Evolutionary conservation across 2,329 filamentous ascomycete genomes (phyloP), one percentile per base, ranked within the genome.

Genomic region (Penicillium sp.): DNA sequence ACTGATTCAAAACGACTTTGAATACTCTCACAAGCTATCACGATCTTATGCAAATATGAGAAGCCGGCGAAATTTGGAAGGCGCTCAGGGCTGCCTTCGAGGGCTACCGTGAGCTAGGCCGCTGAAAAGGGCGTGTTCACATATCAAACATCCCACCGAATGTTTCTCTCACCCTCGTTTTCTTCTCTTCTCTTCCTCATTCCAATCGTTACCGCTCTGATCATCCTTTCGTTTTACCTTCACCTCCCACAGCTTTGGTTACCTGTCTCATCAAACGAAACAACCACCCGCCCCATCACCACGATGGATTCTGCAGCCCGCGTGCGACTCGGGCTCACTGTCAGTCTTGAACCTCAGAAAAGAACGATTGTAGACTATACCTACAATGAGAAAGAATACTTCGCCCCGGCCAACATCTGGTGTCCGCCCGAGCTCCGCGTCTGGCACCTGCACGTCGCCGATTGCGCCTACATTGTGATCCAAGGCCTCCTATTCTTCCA

Each of bases 391-490:
- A 46, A 35, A 0, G 55, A 59, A 16, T 67, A 70, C 52, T 3
- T 33, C 2, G 28, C 69, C 13, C 69, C 70, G 28, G 10, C 11
- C 4, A 63, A 57, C 42, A 62, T 73, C 45, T 40, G 4, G 8
- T 3, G 37, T 8, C 42, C 43, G 4, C n/a, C 14, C 1, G 22
- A 38, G 3, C 22, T 67, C 2, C 55, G 42, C 26, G 13, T 57
- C 4, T 60, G 63, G 1, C 61, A 72, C 40, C 25, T 48, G 4
- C 14, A 62, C 6, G 65, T 69, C 14, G 61, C 64, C 13, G n/a
- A 53, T 11, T 54, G 52, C 14, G 74, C 68, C 30, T 60, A 38
- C 3, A 4, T 22, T 2, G 64, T 68, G 14, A 61, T 69, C 42
- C 38, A 38, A 0, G 11, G 10, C 7, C 65, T 70, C 48, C 30